Evolutionary conservation across 2,329 filamentous ascomycete species (phyloP).

Genomic region (Endothia cerciana): DNA sequence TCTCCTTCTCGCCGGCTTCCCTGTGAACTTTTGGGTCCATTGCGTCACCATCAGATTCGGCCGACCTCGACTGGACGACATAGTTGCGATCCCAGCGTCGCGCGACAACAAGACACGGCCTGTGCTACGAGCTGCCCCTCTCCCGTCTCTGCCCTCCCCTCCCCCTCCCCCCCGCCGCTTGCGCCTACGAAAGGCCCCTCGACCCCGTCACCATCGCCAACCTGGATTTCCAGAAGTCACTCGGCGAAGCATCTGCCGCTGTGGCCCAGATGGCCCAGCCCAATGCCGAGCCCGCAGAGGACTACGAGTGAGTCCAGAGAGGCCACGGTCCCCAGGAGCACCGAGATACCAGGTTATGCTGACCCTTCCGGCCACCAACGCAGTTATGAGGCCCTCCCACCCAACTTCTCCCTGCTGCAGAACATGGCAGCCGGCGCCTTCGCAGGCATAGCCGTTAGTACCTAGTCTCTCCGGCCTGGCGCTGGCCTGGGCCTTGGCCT

Average conservation of each 20-base stretch:
- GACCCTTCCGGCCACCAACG: constrained; percentile 22
- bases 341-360: background rate
- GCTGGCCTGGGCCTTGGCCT: constrained; percentile 1
- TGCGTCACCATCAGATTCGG: constrained; percentile 14
- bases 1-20: constrained; percentile 3
- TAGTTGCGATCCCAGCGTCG: background rate
- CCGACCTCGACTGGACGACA: background rate
- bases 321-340: background rate
- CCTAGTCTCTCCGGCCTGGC: background rate
- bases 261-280: constrained; percentile 73
- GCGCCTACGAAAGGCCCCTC: constrained; percentile 29
- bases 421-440: constrained; percentile 98
- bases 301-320: constrained; percentile 63
- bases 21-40: background rate
- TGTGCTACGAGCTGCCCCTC: background rate
- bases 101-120: background rate
- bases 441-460: constrained; percentile 86
- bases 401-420: constrained; percentile 89
- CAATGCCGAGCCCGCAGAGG: constrained; percentile 64
- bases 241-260: constrained; percentile 68
- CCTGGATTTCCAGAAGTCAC: constrained; percentile 66
- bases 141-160: background rate
- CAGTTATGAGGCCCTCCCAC: constrained; percentile 89
- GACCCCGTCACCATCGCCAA: constrained; percentile 47
- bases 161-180: constrained; percentile 14